These are phyloP conservation scores for Remersonia thermophila DNA, from an alignment of 2,329 filamentous ascomycete genomes.

Conservation along the genomic window DNA sequence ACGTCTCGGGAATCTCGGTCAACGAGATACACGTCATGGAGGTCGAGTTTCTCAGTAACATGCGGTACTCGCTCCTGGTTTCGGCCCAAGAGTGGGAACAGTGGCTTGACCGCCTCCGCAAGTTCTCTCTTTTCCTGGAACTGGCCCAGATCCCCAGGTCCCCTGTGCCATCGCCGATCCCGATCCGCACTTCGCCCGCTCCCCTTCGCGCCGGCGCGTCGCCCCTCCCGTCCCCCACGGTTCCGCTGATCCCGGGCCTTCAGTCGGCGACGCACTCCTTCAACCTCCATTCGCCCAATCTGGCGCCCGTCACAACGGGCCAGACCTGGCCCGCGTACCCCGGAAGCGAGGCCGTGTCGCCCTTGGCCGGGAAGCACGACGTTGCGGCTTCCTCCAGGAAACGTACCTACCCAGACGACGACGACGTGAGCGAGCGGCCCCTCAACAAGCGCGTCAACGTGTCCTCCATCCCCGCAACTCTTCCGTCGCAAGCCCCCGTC, in stretches of 20 bases:
- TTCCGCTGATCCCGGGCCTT: constrained; percentile 23
- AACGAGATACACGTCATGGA: constrained; percentile 98
- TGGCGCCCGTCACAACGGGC: constrained; percentile 17
- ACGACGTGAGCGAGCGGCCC: constrained; percentile 34
- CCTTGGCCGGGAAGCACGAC: constrained; percentile 36
- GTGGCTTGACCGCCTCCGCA: constrained; percentile 50
- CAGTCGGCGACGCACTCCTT: constrained; percentile 24
- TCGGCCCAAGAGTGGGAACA: constrained; percentile 76
- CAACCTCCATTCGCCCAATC: constrained; percentile 29
- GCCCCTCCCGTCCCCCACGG: constrained; percentile 38
- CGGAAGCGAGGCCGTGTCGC: constrained; percentile 26
- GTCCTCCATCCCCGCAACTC: constrained; percentile 2
- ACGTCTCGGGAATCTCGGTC: constrained; percentile 88
- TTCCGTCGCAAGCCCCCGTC: constrained; percentile 12
- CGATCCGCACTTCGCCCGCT: constrained; percentile 30
- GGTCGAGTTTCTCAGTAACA: constrained; percentile 98
- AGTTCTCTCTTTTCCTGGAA: too few relatives aligned
- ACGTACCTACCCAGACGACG: too few relatives aligned
- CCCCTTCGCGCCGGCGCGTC: constrained; percentile 28
- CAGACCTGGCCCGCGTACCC: constrained; percentile 27
- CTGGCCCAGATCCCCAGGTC: too few relatives aligned
- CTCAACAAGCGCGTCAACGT: constrained; percentile 34
- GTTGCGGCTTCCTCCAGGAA: constrained; percentile 35
- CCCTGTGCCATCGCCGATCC: constrained; percentile 25
- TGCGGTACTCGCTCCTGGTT: constrained; percentile 85